Base-by-base conservation (phyloP, 257 asterid genomes). In the Nicotiana tomentosiformis region DNA sequence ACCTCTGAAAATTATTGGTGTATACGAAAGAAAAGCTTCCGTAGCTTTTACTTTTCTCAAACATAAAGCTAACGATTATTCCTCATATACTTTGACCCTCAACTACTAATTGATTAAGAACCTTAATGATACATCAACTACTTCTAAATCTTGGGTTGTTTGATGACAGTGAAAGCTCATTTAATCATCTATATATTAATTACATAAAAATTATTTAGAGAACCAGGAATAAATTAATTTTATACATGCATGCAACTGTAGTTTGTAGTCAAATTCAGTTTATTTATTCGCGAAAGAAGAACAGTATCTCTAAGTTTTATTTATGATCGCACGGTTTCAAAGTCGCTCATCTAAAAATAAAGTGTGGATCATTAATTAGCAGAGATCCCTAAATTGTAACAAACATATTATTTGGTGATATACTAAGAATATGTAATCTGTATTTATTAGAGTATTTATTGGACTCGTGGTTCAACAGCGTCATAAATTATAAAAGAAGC, bases 1-100 rank as follows among this genome's bases (percentile, higher is more conserved):
- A 12, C 20, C 11, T 20, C 12, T 26, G 77, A n/a, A 66, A 66
- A 51, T 49, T 23, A 7, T 33, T 35, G 26, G 43, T 30, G 66
- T 72, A 82, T 66, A 5, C 53, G 18, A 78, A 15, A 53, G 33
- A 85, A 82, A 82, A 14, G 82, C 55, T 89, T 85, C 66, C 92
- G 84, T 91, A 84, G 87, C 67, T 84, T 87, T 87, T 90, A 89
- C 93, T 91, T 91, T 84, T 89, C 91, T 87, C 66, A 87, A 90
- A 85, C 86, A 89, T 72, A 88, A 91, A 90, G 92, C 90, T 88
- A 89, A 83, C 86, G 39, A 83, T 84, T 77, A 88, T 57, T 79
- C 83, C 53, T 8, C 51, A 39, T 39, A 58, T 49, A 8, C 18
- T 60, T 84, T 67, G 81, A 84, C 77, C 64, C 77, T 68, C 15